These are phyloP conservation scores for Boehmeria nivea DNA, from an alignment of 306 rosid species.

Conservation along the genomic window DNA sequence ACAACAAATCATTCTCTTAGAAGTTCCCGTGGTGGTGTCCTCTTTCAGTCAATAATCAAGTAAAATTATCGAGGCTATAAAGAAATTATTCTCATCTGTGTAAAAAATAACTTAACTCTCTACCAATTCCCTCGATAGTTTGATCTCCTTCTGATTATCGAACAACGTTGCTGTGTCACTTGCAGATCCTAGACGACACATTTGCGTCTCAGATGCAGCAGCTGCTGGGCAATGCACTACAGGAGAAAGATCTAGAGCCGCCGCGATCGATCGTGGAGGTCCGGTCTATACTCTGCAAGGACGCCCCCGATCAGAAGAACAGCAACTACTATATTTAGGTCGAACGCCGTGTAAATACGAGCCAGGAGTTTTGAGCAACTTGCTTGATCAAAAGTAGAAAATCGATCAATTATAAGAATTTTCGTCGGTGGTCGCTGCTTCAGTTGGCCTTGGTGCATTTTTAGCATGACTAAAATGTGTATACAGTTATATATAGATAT, in stretches of 20 bases:
- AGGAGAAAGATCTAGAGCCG: conserved; percentile 72
- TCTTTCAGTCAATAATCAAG: too few species aligned
- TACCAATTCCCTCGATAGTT: too few species aligned
- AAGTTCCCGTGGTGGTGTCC: too few species aligned
- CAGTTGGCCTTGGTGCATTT: neutral
- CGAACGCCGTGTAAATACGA: conserved; percentile 33
- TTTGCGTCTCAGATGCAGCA: conserved; percentile 95
- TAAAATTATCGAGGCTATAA: too few species aligned
- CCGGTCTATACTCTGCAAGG: conserved; percentile 87
- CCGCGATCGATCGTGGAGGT: conserved; percentile 87
- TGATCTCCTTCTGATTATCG: conserved; percentile 13
- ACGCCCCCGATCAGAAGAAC: conserved; percentile 60
- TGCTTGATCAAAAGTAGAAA: too few species aligned
- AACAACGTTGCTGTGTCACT: neutral
- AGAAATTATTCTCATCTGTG: too few species aligned
- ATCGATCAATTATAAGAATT: too few species aligned
- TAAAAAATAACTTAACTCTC: too few species aligned
- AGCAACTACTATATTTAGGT: conserved; percentile 45
- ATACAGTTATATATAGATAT: neutral
- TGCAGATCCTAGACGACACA: conserved; percentile 77
- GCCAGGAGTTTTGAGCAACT: conserved; percentile 2
- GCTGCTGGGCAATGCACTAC: conserved; percentile 77
- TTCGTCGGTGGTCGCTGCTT: too few species aligned
- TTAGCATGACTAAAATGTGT: conserved; percentile 4
- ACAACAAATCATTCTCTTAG: too few species aligned